Percentiles rank a stretch among this genome's conserved stretches.
These are phyloP conservation scores for Xylariaceae sp. DNA, from an alignment of 2,329 filamentous ascomycete species.

Conservation along the genomic window DNA sequence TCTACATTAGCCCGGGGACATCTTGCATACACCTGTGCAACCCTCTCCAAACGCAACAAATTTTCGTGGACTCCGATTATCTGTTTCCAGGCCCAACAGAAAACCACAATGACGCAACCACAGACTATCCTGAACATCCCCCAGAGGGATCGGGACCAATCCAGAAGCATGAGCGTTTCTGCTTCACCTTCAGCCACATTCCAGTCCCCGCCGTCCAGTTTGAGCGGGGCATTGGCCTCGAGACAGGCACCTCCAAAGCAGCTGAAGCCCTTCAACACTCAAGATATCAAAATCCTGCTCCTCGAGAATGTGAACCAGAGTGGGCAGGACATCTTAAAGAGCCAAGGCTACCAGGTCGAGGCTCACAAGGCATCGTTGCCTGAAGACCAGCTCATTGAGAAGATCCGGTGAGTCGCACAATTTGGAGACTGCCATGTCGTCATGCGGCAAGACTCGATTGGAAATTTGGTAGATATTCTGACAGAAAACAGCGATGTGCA, in stretches of 20 bases:
- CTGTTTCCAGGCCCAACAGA: conserved; percentile 3
- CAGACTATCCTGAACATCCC: conserved; percentile 47
- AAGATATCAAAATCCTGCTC: conserved; percentile 94
- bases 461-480: conserved; percentile 1
- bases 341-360: conserved; percentile 96
- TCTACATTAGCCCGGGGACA: no score
- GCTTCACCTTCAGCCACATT: conserved; percentile 74
- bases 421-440: not conserved
- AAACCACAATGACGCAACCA: conserved; percentile 42
- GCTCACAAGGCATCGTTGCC: conserved; percentile 82
- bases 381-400: conserved; percentile 92
- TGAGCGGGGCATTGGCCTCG: conserved; percentile 43
- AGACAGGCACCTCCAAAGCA: conserved; percentile 60
- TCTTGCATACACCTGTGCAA: no score
- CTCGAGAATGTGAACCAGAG: conserved; percentile 95
- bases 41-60: no score
- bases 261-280: conserved; percentile 91
- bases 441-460: not conserved
- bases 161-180: conserved; percentile 65
- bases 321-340: conserved; percentile 75
- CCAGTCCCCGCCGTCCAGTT: conserved; percentile 68
- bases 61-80: no score
- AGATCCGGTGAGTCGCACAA: conserved; percentile 72
- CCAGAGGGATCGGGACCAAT: conserved; percentile 38
- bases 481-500: conserved; percentile 71